Evolutionary conservation across 768 basidiomycete genomes (phyloP).

Genomic region (Rhizopogon vesiculosus): DNA sequence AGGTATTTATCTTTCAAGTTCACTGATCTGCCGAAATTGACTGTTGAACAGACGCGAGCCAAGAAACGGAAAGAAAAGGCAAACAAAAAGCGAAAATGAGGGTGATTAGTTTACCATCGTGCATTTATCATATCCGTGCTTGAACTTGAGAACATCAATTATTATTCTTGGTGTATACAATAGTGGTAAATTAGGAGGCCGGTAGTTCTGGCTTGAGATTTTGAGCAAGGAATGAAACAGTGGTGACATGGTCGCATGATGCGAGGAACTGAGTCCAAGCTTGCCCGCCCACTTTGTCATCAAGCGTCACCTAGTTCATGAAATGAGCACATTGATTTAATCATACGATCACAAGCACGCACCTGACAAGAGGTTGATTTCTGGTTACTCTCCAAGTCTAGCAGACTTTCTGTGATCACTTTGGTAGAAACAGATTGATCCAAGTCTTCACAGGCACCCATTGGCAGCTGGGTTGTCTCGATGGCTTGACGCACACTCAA

Average conservation of each 20-base stretch:
- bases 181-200: not conserved
- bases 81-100: conserved; percentile 51
- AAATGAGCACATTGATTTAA: not conserved
- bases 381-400: conserved; percentile 53
- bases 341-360: conserved; percentile 6
- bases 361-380: conserved; percentile 54
- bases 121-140: not conserved
- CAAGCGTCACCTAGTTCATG: conserved; percentile 40
- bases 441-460: not conserved
- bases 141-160: not conserved
- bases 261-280: conserved; percentile 43
- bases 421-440: conserved; percentile 4
- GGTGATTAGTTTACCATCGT: not conserved
- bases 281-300: conserved; percentile 29
- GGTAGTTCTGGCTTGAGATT: not conserved
- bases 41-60: conserved; percentile 60
- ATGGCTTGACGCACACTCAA: conserved; percentile 43
- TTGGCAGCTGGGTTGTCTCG: conserved; percentile 16
- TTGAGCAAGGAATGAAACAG: conserved; percentile 23
- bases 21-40: conserved; percentile 2
- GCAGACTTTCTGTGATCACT: conserved; percentile 40
- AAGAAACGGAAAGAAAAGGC: conserved; percentile 77
- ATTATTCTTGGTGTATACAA: not conserved
- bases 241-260: conserved; percentile 40
- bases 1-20: conserved; percentile 38